phyloP scores from a whole-genome alignment of 441 rosid genomes.

The Macaranga tanarius region DNA sequence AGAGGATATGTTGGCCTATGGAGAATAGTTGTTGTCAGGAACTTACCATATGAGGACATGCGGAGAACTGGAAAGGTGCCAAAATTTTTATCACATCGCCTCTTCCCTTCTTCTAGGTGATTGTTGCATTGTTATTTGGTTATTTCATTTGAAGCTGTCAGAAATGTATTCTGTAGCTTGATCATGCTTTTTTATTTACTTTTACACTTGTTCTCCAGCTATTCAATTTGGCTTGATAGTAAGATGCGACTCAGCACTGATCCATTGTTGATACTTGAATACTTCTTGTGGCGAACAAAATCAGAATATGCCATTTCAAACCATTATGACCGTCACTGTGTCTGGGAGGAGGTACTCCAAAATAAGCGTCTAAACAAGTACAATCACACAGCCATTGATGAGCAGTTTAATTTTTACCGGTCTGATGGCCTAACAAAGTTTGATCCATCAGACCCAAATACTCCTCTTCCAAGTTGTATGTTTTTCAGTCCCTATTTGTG shows the following conservation, averaged over 20 bases:
- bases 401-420: slow-evolving; percentile 63
- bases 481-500: slow-evolving; percentile 17
- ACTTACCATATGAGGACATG: slow-evolving; percentile 71
- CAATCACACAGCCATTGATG: slow-evolving; percentile 69
- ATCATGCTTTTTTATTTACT: neutral
- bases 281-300: slow-evolving; percentile 74
- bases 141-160: slow-evolving; percentile 18
- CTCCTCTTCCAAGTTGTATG: slow-evolving; percentile 83
- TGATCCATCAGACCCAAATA: slow-evolving; percentile 52
- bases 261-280: slow-evolving; percentile 75
- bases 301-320: slow-evolving; percentile 95
- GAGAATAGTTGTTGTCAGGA: slow-evolving; percentile 74
- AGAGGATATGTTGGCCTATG: slow-evolving; percentile 63
- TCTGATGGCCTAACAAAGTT: slow-evolving; percentile 79
- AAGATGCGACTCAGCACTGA: slow-evolving; percentile 83
- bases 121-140: slow-evolving; percentile 16
- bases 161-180: neutral
- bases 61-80: slow-evolving; percentile 89
- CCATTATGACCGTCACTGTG: slow-evolving; percentile 95
- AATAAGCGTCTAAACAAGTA: slow-evolving; percentile 78
- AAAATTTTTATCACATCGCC: slow-evolving; percentile 76
- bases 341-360: slow-evolving; percentile 90
- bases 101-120: slow-evolving; percentile 90
- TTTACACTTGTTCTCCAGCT: slow-evolving; percentile 43
- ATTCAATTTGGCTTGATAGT: slow-evolving; percentile 92